phyloP scores from a whole-genome alignment of 148 eudicot species.

The Salicornia ramosissima region DNA sequence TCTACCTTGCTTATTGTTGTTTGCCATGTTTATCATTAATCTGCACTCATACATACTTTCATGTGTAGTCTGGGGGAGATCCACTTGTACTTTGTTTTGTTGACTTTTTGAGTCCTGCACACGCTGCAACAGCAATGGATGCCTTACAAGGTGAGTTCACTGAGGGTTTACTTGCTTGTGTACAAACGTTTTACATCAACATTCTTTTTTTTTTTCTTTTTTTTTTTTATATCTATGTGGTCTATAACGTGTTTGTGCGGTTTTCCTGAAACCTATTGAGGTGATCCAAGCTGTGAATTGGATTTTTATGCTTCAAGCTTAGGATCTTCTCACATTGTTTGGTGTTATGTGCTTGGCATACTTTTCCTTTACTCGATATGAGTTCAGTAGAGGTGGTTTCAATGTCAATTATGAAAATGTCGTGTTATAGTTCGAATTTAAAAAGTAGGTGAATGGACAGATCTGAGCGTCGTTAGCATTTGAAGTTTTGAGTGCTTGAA shows the following conservation, averaged over 20 bases:
- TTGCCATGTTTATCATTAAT: constrained; percentile 9
- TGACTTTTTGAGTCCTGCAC: constrained; percentile 54
- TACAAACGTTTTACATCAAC: constrained; percentile 19
- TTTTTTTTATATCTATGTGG: constrained; percentile 2
- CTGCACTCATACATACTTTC: constrained; percentile 6
- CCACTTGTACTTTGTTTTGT: constrained; percentile 75
- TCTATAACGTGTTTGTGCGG: background rate
- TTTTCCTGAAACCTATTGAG: background rate
- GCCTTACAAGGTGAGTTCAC: constrained; percentile 35
- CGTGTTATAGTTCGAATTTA: background rate
- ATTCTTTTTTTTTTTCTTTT: background rate
- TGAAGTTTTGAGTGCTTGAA: background rate
- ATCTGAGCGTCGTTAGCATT: constrained; percentile 4
- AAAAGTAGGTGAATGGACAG: background rate
- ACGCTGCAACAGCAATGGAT: constrained; percentile 50
- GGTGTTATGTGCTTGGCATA: background rate
- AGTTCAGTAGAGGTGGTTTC: background rate
- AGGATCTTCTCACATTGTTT: background rate
- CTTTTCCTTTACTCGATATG: constrained; percentile 8
- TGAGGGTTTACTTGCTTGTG: constrained; percentile 22
- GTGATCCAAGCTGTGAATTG: background rate
- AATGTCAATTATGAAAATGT: background rate
- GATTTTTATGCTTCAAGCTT: background rate
- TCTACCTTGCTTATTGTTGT: background rate
- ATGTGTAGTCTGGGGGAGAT: constrained; percentile 61